These are phyloP conservation scores for Colletotrichum gloeosporioides DNA, from an alignment of 2,329 filamentous ascomycete species.

Conservation along the genomic window DNA sequence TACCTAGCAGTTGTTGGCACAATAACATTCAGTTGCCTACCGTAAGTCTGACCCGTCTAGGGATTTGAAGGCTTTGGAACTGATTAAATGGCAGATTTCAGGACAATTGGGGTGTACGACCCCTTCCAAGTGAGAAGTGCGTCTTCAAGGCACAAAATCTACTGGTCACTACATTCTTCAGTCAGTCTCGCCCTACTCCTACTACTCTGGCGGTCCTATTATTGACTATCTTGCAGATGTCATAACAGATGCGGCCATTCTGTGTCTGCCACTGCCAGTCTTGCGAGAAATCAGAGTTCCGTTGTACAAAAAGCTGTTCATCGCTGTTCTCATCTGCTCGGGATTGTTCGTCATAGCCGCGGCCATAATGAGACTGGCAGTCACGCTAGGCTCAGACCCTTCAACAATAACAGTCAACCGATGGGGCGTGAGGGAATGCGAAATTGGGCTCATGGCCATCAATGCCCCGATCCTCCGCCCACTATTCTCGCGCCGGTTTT, in stretches of 20 bases:
- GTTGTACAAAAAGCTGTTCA: conserved; percentile 3
- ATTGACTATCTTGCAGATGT: neutral
- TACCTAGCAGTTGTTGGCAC: conserved; percentile 8
- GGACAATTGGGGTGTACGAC: conserved; percentile 8
- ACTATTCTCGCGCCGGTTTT: neutral
- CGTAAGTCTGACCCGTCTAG: neutral
- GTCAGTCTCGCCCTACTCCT: neutral
- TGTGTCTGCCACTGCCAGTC: neutral
- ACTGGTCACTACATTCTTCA: conserved; percentile 24
- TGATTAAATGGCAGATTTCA: neutral
- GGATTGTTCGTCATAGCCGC: conserved; percentile 10
- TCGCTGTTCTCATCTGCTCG: conserved; percentile 2
- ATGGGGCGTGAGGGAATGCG: conserved; percentile 11
- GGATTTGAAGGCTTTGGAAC: neutral
- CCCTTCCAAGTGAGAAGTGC: conserved; percentile 18
- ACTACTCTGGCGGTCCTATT: neutral
- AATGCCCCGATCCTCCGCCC: conserved; percentile 3
- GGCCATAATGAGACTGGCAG: conserved; percentile 1
- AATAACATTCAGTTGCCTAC: conserved; percentile 2
- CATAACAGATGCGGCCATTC: conserved; percentile 4
- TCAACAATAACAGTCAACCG: conserved; percentile 7
- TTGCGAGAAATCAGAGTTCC: conserved; percentile 1
- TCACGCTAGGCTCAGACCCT: conserved; percentile 6
- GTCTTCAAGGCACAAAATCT: conserved; percentile 27
- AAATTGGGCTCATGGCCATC: conserved; percentile 2